Evolutionary conservation across 2,329 filamentous ascomycete genomes (phyloP), one percentile per base, ranked within the genome.

Genomic region (Blastomyces emzantsi): DNA sequence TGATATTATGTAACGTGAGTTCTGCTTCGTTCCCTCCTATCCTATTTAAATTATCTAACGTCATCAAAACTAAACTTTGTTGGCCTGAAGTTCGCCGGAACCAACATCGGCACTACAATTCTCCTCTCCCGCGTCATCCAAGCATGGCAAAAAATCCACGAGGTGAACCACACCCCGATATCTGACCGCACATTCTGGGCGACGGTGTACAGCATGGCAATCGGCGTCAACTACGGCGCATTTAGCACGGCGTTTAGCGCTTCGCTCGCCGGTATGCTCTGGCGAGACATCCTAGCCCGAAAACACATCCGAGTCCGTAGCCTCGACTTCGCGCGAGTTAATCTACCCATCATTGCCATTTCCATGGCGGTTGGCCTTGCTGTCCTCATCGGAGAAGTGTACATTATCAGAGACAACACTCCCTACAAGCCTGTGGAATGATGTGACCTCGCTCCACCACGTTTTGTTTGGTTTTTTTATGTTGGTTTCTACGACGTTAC

Each of bases 31-130:
- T 9, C 57, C 25, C 25, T 47, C 7, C 3, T 22, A 25, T 19
- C 36, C 4, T 41, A 33, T 56, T 64, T 71, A 63, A 72, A 58
- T 43, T 8, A 63, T 15, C 25, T 54, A 43, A 11, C 28, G 47
- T 51, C 55, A 8, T 43, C 8, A 54, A 39, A 11, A 19, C 51
- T 33, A 54, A 54, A 33, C 13, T 54, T 19, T 2, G 13, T 36
- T n/a, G 41, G 7, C 22, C 33, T 30, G 19, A 65, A 90, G 87
- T 90, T 90, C 68, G 86, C 88, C 0, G 88, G 88, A 22, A 90
- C 88, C 1, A 90, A 90, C 67, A 90, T 90, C 61, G 88, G 88
- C 43, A 89, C 88, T 0, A 87, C 88, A 0, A 90, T 91, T 69
- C 82, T 90, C 0, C 79, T 90, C 1, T 89, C 83, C 9, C 85